Conservation (phyloP, 2,329 filamentous ascomycete genomes). For the Trichocomaceae sp. region DNA sequence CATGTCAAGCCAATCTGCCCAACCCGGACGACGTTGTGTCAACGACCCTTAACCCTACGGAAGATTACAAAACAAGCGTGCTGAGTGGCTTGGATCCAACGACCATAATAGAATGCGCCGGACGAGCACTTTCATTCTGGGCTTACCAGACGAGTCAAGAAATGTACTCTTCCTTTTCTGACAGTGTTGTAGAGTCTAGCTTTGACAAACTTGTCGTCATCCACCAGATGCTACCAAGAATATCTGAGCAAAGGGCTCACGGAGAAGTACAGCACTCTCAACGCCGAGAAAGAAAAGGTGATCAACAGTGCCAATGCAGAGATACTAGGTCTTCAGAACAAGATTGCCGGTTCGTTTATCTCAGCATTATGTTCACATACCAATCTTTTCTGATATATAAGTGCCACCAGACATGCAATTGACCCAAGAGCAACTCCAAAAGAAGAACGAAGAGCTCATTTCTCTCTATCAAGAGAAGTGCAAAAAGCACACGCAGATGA, state of each 20-base stretch:
- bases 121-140: constrained; percentile 31
- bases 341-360: constrained; percentile 51
- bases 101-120: constrained; percentile 63
- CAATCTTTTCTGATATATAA: not conserved
- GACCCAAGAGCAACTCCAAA: constrained; percentile 57
- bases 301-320: constrained; percentile 69
- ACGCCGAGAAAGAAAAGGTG: constrained; percentile 62
- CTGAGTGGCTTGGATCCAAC: constrained; percentile 75
- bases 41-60: constrained; percentile 66
- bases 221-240: constrained; percentile 64
- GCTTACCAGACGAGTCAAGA: constrained; percentile 64
- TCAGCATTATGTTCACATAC: not conserved
- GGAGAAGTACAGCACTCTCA: constrained; percentile 63
- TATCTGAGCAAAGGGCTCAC: constrained; percentile 63
- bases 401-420: constrained; percentile 46
- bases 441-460: constrained; percentile 66
- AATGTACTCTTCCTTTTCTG: constrained; percentile 51
- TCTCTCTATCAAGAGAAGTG: constrained; percentile 64
- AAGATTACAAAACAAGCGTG: constrained; percentile 85
- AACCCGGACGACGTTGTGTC: constrained; percentile 70
- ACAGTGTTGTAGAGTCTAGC: not conserved
- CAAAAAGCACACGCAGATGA: constrained; percentile 61
- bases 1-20: constrained; percentile 61
- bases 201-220: constrained; percentile 10
- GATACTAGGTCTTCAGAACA: constrained; percentile 59